Evolutionary conservation across 2,329 filamentous ascomycete genomes (phyloP).

Genomic region (Penicillium janthinellum): DNA sequence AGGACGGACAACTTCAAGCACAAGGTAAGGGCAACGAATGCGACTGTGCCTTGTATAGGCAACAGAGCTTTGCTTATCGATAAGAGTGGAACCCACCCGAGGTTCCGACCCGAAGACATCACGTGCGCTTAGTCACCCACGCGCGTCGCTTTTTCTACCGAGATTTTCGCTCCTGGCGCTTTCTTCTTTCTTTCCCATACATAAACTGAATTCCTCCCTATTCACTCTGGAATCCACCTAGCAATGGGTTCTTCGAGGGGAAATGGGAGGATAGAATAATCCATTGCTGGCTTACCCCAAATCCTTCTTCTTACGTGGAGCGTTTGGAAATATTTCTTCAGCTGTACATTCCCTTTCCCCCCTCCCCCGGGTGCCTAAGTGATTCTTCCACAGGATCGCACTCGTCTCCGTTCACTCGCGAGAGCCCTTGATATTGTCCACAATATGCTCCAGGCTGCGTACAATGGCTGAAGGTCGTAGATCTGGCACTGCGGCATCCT

Average conservation of each 20-base stretch:
- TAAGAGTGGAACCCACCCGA: constrained; percentile 23
- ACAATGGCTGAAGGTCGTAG: constrained; percentile 58
- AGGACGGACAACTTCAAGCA: not conserved
- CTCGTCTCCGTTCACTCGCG: constrained; percentile 50
- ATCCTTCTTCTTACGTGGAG: constrained; percentile 46
- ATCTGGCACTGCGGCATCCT: constrained; percentile 59
- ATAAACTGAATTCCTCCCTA: constrained; percentile 49
- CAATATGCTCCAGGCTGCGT: constrained; percentile 59
- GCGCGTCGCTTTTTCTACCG: constrained; percentile 24
- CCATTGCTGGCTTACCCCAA: constrained; percentile 49
- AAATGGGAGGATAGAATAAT: constrained; percentile 50
- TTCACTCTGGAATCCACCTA: constrained; percentile 49
- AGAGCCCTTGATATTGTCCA: constrained; percentile 40
- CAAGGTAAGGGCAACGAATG: not conserved
- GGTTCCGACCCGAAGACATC: not conserved
- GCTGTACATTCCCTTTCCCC: constrained; percentile 40
- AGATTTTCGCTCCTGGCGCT: constrained; percentile 18
- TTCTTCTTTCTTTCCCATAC: constrained; percentile 39
- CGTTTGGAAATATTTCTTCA: constrained; percentile 50
- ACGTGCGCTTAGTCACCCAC: constrained; percentile 24
- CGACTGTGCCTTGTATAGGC: constrained; percentile 10
- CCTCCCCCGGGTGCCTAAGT: constrained; percentile 28
- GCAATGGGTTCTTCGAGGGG: constrained; percentile 49
- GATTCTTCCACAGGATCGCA: constrained; percentile 58
- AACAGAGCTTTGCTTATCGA: constrained; percentile 35